phyloP scores from a whole-genome alignment of 73 alveolate species.

The Tetrahymena malaccensis region DNA sequence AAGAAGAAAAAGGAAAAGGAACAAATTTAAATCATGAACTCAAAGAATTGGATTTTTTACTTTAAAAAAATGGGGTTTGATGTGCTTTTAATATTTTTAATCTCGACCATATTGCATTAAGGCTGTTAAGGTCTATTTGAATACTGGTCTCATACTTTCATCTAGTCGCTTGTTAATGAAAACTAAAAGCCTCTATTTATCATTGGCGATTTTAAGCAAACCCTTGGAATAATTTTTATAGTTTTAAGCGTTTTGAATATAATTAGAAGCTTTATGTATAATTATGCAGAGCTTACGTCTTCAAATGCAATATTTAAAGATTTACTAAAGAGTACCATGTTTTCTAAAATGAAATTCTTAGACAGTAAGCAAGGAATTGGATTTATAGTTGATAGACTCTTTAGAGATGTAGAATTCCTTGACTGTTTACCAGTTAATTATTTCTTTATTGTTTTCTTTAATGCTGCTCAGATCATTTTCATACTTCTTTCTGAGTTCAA shows the following conservation, averaged over 20 bases:
- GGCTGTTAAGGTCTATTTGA: conserved; percentile 19
- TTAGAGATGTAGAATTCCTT: neutral
- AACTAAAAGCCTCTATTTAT: neutral
- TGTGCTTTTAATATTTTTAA: neutral
- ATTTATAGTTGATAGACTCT: neutral
- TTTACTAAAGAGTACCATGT: conserved; percentile 1
- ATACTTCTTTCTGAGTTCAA: neutral
- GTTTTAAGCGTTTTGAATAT: neutral
- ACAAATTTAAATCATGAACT: neutral
- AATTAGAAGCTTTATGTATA: conserved; percentile 22
- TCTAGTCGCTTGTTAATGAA: conserved; percentile 1
- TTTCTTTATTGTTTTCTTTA: neutral
- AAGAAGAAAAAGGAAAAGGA: conserved; percentile 21
- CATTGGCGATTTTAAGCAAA: neutral
- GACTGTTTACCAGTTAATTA: neutral
- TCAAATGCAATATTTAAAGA: conserved; percentile 17
- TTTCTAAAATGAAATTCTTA: neutral
- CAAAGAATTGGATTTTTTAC: conserved; percentile 10
- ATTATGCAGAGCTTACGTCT: conserved; percentile 10
- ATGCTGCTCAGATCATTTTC: neutral
- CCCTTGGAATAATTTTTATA: neutral
- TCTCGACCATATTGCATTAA: conserved; percentile 7
- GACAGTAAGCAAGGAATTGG: neutral
- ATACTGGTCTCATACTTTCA: conserved; percentile 8
- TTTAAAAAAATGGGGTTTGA: conserved; percentile 12